Base-by-base conservation (phyloP, 1,284 basidiomycete species). In the Irpex lacteus region DNA sequence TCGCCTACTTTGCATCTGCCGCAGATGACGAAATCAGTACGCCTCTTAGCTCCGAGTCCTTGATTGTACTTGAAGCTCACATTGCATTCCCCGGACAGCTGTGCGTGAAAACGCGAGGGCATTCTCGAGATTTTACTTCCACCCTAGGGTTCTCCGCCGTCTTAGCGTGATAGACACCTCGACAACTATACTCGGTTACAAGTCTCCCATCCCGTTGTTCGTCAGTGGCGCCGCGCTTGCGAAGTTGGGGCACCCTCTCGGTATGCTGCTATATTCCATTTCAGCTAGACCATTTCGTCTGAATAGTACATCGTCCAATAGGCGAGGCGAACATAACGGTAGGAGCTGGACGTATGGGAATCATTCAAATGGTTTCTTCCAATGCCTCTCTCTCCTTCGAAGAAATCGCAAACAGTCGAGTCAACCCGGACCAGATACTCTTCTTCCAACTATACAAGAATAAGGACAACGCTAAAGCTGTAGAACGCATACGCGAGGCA, bases 381-480 rank as follows among this genome's bases (percentile, higher is more conserved):
- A 95, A 96, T 74, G 88, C 96, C 1, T 95, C 92, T 0, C 80
- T 94, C 67, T 92, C 93, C 0, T 83, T 85, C 61, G 83, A 82
- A 11, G 86, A 91, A 67, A 92, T 96, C 65, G 87, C 89, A 6
- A 78, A 80, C 8, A 85, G 84, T 15, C 78, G 83, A 32, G 81
- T 86, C 3, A 73, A 77, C 38, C 81, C 84, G 3, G 80, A 82
- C 1, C 93, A 95, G 73, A 81, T 85, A 0, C 79, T 96, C 36
- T 94, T 95, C 77, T 96, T 94, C 79, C 90, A 91, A 73, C 80
- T 98, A 37, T 98, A 98, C 77, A 94, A 97, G 73, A 89, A 95
- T 76, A 80, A 80, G 57, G 85, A 94, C 71, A 85, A 94, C 59
- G 73, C 77, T 4, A 80, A 86, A 32, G 92, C 94, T 1, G 86